These are phyloP conservation scores for Spathaspora arborariae DNA, from an alignment of 805 yeast genomes.

Conservation along the genomic window DNA sequence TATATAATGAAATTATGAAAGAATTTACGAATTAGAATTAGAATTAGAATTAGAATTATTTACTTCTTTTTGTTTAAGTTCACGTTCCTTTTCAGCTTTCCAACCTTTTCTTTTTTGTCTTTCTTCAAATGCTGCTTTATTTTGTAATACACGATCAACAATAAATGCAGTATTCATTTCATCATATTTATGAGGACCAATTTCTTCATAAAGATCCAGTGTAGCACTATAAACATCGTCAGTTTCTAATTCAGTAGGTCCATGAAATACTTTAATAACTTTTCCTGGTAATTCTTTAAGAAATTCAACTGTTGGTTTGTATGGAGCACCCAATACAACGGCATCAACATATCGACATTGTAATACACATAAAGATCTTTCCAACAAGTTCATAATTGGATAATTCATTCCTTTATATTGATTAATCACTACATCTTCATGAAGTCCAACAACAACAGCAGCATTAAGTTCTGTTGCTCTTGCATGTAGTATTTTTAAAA, in stretches of 20 bases:
- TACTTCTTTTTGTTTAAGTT: slow-evolving; percentile 16
- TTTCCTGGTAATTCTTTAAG: slow-evolving; percentile 36
- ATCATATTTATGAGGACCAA: slow-evolving; percentile 56
- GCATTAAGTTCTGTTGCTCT: slow-evolving; percentile 23
- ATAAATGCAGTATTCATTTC: slow-evolving; percentile 68
- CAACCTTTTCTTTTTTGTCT: slow-evolving; percentile 87
- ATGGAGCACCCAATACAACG: slow-evolving; percentile 68
- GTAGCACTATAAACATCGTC: slow-evolving; percentile 27
- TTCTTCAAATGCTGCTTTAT: slow-evolving; percentile 71
- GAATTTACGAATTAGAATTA: no score
- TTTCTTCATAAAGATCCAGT: slow-evolving; percentile 32
- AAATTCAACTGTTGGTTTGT: slow-evolving; percentile 39
- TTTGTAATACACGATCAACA: slow-evolving; percentile 66
- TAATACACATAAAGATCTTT: slow-evolving; percentile 80
- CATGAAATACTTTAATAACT: slow-evolving; percentile 48
- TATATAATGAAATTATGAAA: background rate
- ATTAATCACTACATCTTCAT: slow-evolving; percentile 56
- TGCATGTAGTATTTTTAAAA: slow-evolving; percentile 50
- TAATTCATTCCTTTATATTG: slow-evolving; percentile 56
- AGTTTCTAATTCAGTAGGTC: slow-evolving; percentile 44
- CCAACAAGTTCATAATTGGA: slow-evolving; percentile 85
- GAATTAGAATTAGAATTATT: no score
- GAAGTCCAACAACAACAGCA: slow-evolving; percentile 64
- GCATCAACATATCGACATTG: slow-evolving; percentile 86
- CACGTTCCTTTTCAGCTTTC: slow-evolving; percentile 50